Evolutionary conservation across 2,329 filamentous ascomycete genomes (phyloP).

Genomic region (Aureobasidium sp.): DNA sequence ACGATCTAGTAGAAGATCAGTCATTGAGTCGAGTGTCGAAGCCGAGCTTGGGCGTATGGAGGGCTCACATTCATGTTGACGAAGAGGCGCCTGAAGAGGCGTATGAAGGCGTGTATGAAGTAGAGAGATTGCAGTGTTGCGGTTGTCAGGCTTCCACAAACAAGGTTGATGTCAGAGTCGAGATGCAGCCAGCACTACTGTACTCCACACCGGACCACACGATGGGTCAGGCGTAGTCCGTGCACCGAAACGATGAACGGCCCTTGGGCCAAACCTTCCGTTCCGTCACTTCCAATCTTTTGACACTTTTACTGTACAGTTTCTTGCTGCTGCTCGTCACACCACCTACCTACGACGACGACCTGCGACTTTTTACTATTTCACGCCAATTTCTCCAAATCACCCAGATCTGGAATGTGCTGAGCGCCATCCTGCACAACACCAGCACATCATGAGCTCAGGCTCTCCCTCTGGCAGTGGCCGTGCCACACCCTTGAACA

Average conservation of each 20-base stretch:
- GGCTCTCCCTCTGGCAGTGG: slow-evolving; percentile 23
- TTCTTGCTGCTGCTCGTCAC: background rate
- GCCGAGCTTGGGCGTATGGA: background rate
- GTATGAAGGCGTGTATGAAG: background rate
- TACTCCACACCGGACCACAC: background rate
- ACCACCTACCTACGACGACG: background rate
- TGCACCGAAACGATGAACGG: background rate
- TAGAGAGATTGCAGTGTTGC: background rate
- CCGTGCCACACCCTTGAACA: slow-evolving; percentile 19
- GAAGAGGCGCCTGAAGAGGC: too few species aligned
- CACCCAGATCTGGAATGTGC: background rate
- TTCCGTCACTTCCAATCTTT: background rate
- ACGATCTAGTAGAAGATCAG: slow-evolving; percentile 56
- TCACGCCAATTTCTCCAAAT: background rate
- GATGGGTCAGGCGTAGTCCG: background rate
- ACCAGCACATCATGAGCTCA: slow-evolving; percentile 23
- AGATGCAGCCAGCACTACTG: background rate
- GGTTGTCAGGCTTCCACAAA: background rate
- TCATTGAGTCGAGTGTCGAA: background rate
- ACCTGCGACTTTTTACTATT: background rate
- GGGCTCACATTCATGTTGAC: slow-evolving; percentile 1
- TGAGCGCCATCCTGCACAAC: background rate
- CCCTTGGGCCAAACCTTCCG: background rate
- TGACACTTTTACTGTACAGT: background rate
- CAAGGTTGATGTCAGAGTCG: slow-evolving; percentile 1